Conservation (phyloP, 345 rosid species). For the Mallotus nudiflorus region DNA sequence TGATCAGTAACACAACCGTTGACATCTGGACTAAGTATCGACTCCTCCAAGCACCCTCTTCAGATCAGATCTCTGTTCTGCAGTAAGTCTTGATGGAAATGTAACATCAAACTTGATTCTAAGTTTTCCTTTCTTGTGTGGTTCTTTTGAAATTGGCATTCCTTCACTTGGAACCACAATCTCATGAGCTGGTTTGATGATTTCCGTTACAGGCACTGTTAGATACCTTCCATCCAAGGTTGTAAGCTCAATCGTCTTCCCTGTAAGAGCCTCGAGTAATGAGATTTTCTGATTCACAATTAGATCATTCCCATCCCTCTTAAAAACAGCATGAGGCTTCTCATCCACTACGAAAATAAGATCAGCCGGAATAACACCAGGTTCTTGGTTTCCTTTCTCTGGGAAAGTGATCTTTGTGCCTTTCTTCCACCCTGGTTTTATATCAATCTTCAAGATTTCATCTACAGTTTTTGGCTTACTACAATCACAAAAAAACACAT, state of each 20-base stretch:
- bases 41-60: constrained; percentile 27
- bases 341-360: constrained; percentile 50
- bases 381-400: constrained; percentile 37
- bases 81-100: constrained; percentile 49
- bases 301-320: constrained; percentile 61
- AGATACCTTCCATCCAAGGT: constrained; percentile 58
- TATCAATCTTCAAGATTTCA: constrained; percentile 52
- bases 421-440: constrained; percentile 38
- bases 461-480: constrained; percentile 59
- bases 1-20: constrained; percentile 18
- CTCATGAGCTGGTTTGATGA: constrained; percentile 57
- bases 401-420: constrained; percentile 41
- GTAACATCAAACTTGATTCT: constrained; percentile 58
- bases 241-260: constrained; percentile 47
- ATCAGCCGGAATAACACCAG: constrained; percentile 28
- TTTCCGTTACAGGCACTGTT: constrained; percentile 42
- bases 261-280: constrained; percentile 59
- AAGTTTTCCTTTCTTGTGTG: constrained; percentile 53
- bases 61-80: constrained; percentile 34
- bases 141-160: constrained; percentile 66
- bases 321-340: constrained; percentile 57
- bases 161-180: constrained; percentile 53
- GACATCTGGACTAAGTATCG: background rate
- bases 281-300: constrained; percentile 36
- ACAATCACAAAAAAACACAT: constrained; percentile 4